Evolutionary conservation across 2,329 filamentous ascomycete genomes (phyloP).

Genomic region (Fusarium equiseti): DNA sequence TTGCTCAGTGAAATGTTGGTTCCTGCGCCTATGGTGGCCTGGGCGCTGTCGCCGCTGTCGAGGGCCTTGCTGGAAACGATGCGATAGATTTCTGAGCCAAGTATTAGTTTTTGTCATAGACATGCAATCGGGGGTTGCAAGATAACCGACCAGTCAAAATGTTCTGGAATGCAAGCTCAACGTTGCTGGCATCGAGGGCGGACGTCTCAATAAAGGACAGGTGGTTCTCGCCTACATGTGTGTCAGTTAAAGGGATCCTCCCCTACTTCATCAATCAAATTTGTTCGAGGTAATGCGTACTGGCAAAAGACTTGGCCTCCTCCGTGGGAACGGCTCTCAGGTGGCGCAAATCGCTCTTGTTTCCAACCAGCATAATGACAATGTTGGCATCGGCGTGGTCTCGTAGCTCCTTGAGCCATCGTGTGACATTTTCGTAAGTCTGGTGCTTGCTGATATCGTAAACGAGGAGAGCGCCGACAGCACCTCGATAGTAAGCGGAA

Average conservation of each 20-base stretch:
- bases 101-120: conserved; percentile 22
- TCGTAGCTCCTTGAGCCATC: conserved; percentile 98
- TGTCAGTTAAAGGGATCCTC: conserved; percentile 31
- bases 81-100: conserved; percentile 89
- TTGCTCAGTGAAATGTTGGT: conserved; percentile 90
- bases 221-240: conserved; percentile 85
- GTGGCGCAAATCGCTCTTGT: conserved; percentile 99
- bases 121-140: conserved; percentile 1
- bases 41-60: conserved; percentile 85
- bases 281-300: conserved; percentile 62
- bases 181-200: conserved; percentile 97
- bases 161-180: conserved; percentile 99
- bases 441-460: conserved; percentile 99
- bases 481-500: conserved; percentile 98
- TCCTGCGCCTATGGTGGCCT: conserved; percentile 82
- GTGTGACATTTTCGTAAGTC: conserved; percentile 98
- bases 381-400: conserved; percentile 99
- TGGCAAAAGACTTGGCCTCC: conserved; percentile 97
- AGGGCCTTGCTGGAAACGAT: conserved; percentile 98
- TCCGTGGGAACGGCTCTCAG: conserved; percentile 96
- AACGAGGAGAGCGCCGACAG: conserved; percentile 95
- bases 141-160: conserved; percentile 87
- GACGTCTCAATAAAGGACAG: conserved; percentile 99
- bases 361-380: conserved; percentile 99
- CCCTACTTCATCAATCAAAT: conserved; percentile 7